Conservation (phyloP, 495 filamentous ascomycete species). For the Podospora bellae-mahoneyi region DNA sequence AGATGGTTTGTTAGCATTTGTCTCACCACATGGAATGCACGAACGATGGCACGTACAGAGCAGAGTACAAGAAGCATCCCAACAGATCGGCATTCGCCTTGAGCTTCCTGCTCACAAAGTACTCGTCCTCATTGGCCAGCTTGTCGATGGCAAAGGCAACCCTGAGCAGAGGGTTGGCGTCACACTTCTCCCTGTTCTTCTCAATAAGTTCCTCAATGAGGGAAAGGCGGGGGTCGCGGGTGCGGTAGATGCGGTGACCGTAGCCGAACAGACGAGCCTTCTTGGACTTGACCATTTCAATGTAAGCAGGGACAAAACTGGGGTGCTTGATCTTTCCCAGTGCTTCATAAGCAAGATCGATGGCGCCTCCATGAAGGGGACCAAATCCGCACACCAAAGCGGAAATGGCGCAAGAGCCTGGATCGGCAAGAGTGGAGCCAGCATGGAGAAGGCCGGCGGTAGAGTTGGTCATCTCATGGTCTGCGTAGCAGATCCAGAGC, state of each 20-base stretch:
- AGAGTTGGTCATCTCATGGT: slow-evolving; percentile 54
- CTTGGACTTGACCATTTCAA: slow-evolving; percentile 44
- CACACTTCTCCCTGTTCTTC: slow-evolving; percentile 38
- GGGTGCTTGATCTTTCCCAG: slow-evolving; percentile 41
- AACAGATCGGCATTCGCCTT: slow-evolving; percentile 58
- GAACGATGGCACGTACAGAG: slow-evolving; percentile 39
- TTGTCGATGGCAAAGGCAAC: slow-evolving; percentile 48
- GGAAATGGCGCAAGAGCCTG: slow-evolving; percentile 44
- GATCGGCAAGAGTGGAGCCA: slow-evolving; percentile 47
- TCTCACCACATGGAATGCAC: background rate
- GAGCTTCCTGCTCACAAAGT: slow-evolving; percentile 45
- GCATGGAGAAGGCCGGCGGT: slow-evolving; percentile 51
- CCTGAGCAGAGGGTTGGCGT: slow-evolving; percentile 43
- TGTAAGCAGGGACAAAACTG: slow-evolving; percentile 44
- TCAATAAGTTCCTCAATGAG: slow-evolving; percentile 47
- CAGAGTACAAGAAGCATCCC: slow-evolving; percentile 52
- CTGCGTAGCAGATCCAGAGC: slow-evolving; percentile 44
- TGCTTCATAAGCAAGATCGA: slow-evolving; percentile 51
- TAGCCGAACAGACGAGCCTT: slow-evolving; percentile 53
- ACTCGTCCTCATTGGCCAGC: slow-evolving; percentile 48
- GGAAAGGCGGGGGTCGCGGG: slow-evolving; percentile 47
- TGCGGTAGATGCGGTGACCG: slow-evolving; percentile 55
- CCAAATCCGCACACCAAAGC: slow-evolving; percentile 49
- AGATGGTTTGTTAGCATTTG: background rate
- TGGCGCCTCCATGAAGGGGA: slow-evolving; percentile 56